A percentile compares a stretch with the other conserved stretches of the same genome.
These are phyloP conservation scores for Paecilomyces variotii DNA, from an alignment of 2,329 filamentous ascomycete species.

Conservation along the genomic window DNA sequence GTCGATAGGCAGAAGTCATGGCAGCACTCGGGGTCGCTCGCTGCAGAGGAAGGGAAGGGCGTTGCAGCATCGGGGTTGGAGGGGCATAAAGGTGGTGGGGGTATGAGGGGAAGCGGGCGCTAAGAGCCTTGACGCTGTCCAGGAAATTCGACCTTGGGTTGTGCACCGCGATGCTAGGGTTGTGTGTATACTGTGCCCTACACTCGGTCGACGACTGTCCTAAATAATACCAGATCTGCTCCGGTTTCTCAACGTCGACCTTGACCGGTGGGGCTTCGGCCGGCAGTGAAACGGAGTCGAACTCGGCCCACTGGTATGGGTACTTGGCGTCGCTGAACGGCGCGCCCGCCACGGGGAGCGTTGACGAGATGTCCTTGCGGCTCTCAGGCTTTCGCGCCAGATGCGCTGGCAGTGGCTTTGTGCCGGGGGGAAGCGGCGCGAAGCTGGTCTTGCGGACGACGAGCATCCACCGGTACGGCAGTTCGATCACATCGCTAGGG, in stretches of 20 bases:
- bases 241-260: conserved; percentile 62
- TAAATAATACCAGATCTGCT: conserved; percentile 84
- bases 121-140: conserved; percentile 37
- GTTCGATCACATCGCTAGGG: conserved; percentile 45
- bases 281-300: conserved; percentile 54
- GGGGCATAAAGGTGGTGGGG: conserved; percentile 18
- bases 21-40: conserved; percentile 26
- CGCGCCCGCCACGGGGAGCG: conserved; percentile 58
- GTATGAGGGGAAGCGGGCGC: conserved; percentile 20
- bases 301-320: conserved; percentile 68
- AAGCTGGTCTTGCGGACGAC: conserved; percentile 44
- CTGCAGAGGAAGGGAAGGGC: conserved; percentile 10
- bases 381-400: conserved; percentile 44
- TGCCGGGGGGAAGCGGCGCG: conserved; percentile 37
- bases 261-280: conserved; percentile 56
- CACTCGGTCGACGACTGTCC: conserved; percentile 81
- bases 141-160: conserved; percentile 44
- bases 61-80: conserved; percentile 11
- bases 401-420: conserved; percentile 40
- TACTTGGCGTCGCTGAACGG: conserved; percentile 51
- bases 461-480: conserved; percentile 50
- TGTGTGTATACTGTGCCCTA: conserved; percentile 82
- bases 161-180: conserved; percentile 47
- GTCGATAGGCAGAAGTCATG: conserved; percentile 38
- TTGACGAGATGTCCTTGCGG: conserved; percentile 49